These are phyloP conservation scores for Lentinula novae-zelandiae DNA, from an alignment of 1,284 basidiomycete genomes.

Conservation along the genomic window DNA sequence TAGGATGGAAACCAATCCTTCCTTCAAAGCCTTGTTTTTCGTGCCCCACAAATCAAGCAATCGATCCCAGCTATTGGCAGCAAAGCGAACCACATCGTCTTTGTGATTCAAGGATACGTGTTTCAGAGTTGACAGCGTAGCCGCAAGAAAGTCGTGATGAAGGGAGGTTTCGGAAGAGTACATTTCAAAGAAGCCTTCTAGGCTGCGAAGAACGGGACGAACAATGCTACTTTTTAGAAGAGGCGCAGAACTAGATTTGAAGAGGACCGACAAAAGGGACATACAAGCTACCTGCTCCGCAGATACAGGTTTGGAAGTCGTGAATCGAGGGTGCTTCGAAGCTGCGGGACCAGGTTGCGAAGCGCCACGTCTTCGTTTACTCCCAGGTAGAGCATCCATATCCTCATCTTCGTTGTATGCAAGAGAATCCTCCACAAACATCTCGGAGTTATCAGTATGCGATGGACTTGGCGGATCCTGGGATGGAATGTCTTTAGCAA, in stretches of 20 bases:
- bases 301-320: conserved; percentile 31
- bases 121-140: conserved; percentile 65
- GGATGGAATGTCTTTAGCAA: conserved; percentile 33
- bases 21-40: conserved; percentile 68
- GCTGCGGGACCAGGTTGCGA: conserved; percentile 11
- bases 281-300: conserved; percentile 70
- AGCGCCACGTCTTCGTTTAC: conserved; percentile 3
- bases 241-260: conserved; percentile 57
- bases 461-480: conserved; percentile 6
- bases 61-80: conserved; percentile 56
- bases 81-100: conserved; percentile 54
- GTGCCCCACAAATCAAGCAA: conserved; percentile 73
- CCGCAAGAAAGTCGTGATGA: conserved; percentile 67
- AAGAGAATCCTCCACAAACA: conserved; percentile 28
- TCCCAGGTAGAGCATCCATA: conserved; percentile 17
- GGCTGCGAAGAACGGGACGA: conserved; percentile 55
- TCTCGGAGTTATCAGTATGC: conserved; percentile 25
- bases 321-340: conserved; percentile 14
- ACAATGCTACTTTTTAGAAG: conserved; percentile 39
- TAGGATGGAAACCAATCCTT: conserved; percentile 65
- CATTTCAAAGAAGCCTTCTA: conserved; percentile 61
- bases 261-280: conserved; percentile 62
- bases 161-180: conserved; percentile 72
- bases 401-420: conserved; percentile 23
- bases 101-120: conserved; percentile 73